Evolutionary conservation across 805 yeast genomes (phyloP), one percentile per base, ranked within the genome.

Genomic region (Candida taoyuanica): DNA sequence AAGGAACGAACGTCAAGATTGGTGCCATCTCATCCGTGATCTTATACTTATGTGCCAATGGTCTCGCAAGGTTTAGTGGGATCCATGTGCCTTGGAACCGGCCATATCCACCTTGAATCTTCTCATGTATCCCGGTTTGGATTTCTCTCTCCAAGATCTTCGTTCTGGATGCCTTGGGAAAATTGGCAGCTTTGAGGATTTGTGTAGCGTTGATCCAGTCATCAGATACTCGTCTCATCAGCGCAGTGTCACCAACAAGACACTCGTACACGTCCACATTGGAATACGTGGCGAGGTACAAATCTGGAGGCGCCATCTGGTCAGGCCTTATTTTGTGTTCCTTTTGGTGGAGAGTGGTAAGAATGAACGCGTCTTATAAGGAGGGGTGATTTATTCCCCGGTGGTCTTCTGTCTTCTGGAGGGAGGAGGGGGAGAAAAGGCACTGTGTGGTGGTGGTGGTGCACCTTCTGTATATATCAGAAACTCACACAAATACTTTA

Each of bases 191-290:
- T 56, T 85, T 84, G 49, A 85, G 65, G 26, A 84, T 80, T 56
- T 85, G 95, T 1, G 94, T 85, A 17, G 88, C 87, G 55, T 85
- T 85, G 38, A 93, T 87, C 98, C 98, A 93, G 50, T 89, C 85
- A 59, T 93, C 98, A 34, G 74, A 70, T 44, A 85, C 80, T 41
- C 98, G 71, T 52, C 98, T 76, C 98, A 93, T 93, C n/a, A 55
- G 36, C 2, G 56, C 53, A 2, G 49, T 50, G 17, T 47, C 55
- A 13, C 48, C 56, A 17, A 54, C 47, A 7, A 44, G 31, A 27
- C 58, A 55, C 36, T 55, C 60, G 31, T 52, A 55, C n/a, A 55
- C 60, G 24, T 54, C 59, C 31, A 53, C 49, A 29, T 51, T 44
- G 13, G 58, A 54, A 41, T 54, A 54, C 23, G 58, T 54, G n/a